Percentiles rank a stretch among this genome's conserved stretches.
Conservation (phyloP, 2,329 filamentous ascomycete species). For the Botrytis squamosa region DNA sequence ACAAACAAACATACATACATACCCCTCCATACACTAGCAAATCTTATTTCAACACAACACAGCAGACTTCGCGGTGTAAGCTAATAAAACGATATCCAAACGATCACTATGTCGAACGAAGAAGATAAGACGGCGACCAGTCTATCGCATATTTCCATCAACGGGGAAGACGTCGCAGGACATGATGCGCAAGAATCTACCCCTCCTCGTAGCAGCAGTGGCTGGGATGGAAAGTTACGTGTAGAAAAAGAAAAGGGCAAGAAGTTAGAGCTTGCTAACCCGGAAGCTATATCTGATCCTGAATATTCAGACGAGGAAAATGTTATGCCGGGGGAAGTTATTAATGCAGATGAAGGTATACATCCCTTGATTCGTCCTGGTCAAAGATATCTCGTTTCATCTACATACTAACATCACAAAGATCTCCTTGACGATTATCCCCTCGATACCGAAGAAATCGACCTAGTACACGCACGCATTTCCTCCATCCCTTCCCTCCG, state of each 20-base stretch:
- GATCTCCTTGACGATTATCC: slow-evolving; percentile 62
- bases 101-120: slow-evolving; percentile 26
- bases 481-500: slow-evolving; percentile 71
- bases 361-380: not conserved
- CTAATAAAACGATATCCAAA: not conserved
- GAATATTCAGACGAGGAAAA: slow-evolving; percentile 79
- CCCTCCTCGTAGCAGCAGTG: slow-evolving; percentile 55
- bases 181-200: slow-evolving; percentile 31
- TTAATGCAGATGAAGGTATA: slow-evolving; percentile 77
- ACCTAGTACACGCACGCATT: slow-evolving; percentile 85
- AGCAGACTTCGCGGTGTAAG: no score
- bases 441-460: slow-evolving; percentile 70
- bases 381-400: not conserved
- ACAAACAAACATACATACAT: not conserved
- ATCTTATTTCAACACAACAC: not conserved
- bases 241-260: slow-evolving; percentile 54
- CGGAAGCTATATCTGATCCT: slow-evolving; percentile 78
- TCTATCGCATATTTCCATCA: slow-evolving; percentile 33
- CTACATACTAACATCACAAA: slow-evolving; percentile 36
- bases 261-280: slow-evolving; percentile 68
- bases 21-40: slow-evolving; percentile 1
- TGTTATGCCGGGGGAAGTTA: slow-evolving; percentile 68
- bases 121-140: slow-evolving; percentile 28
- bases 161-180: slow-evolving; percentile 30
- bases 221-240: slow-evolving; percentile 82